A percentile compares a stretch with the other conserved stretches of the same genome.
Conservation (phyloP, 202 grass and related monocot species). For the Setaria italica region DNA sequence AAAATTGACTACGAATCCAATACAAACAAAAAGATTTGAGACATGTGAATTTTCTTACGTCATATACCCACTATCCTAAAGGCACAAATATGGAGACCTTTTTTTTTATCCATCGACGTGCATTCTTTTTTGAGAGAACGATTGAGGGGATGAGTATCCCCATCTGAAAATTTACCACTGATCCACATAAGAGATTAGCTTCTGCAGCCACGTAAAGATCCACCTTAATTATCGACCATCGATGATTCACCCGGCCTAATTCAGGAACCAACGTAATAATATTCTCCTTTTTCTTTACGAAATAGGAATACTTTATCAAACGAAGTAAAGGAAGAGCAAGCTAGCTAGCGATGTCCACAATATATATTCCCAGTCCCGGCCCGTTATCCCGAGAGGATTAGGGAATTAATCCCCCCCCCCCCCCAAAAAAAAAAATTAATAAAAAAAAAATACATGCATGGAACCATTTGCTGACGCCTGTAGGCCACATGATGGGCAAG, state of each 20-base stretch:
- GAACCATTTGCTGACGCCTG: conserved; percentile 40
- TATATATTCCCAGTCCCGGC: conserved; percentile 29
- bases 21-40: too few species aligned
- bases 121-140: too few species aligned
- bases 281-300: background rate
- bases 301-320: conserved; percentile 30
- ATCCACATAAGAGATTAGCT: background rate
- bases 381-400: conserved; percentile 41
- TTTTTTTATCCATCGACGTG: too few species aligned
- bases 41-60: too few species aligned
- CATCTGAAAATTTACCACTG: too few species aligned
- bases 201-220: background rate
- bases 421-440: too few species aligned
- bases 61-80: too few species aligned
- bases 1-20: too few species aligned
- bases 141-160: too few species aligned
- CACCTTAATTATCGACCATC: background rate
- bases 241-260: conserved; percentile 23
- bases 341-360: conserved; percentile 36
- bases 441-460: background rate
- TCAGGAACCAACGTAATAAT: conserved; percentile 1
- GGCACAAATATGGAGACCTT: too few species aligned
- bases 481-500: conserved; percentile 21
- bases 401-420: conserved; percentile 44
- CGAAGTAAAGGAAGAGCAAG: conserved; percentile 21